Base-by-base conservation (phyloP, 495 filamentous ascomycete species). In the Extremus antarcticus region DNA sequence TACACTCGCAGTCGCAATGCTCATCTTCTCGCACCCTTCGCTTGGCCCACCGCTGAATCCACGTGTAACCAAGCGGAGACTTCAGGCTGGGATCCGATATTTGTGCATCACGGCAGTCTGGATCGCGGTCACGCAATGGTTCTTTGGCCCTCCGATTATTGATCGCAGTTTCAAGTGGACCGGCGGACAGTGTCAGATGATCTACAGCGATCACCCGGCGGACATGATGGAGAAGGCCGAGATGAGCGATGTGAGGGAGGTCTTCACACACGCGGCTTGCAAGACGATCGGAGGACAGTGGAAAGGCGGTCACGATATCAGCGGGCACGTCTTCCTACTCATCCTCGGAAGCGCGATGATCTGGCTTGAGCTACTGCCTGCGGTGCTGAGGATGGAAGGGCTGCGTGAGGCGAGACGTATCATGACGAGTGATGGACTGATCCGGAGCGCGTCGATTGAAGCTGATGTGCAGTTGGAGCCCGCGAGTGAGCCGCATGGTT, bases 301-400 rank as follows among this genome's bases (percentile, higher is more conserved):
- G 91, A 77, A 70, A 24, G 92, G 92, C 1, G 92, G 92, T 0
- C 86, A 94, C 68, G 92, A 96, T 73, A 86, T 97, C 51, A 88
- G 83, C 61, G 92, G 92, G 0, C 92, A 98, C 74, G 90, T 96
- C 3, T 95, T 98, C 58, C 71, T 98, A 75, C 72, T 98, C 32
- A 87, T 94, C 16, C 66, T 96, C 51, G 85, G 85, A 16, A 90
- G 86, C 54, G 78, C 78, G 55, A 82, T 91, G 66, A 66, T 97
- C 58, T 76, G 81, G 64, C 82, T 94, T 65, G 92, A 96, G 76
- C 73, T 84, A 0, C 71, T 87, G 35, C 85, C 85, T 59, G 78
- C 78, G 3, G 70, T 78, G 32, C 66, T 76, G 29, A 70, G 73
- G 51, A 67, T 70, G 15, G 63, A 68, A 43, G 73, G 66, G 24